A percentile compares a stretch with the other conserved stretches of the same genome.
Conservation (phyloP, 148 eudicot species). For the Camellia sinensis region DNA sequence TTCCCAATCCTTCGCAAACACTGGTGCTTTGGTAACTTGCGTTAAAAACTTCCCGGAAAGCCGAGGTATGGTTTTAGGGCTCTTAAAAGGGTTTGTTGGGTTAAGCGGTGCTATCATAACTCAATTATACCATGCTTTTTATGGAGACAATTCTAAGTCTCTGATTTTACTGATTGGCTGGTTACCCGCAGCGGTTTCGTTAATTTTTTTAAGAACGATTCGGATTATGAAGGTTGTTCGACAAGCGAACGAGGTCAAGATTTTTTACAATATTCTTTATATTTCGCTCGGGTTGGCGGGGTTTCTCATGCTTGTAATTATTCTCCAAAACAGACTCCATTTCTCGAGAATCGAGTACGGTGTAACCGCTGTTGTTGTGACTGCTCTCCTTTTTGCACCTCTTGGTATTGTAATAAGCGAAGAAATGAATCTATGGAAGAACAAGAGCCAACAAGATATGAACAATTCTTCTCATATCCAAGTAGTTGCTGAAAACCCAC, state of each 20-base stretch:
- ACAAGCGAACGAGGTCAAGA: conserved; percentile 25
- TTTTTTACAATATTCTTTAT: conserved; percentile 36
- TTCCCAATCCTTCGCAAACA: conserved; percentile 43
- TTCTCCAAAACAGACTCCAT: conserved; percentile 19
- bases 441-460: neutral
- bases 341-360: conserved; percentile 24
- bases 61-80: conserved; percentile 42
- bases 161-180: conserved; percentile 41
- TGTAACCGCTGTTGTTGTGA: conserved; percentile 29
- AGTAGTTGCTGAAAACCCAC: neutral
- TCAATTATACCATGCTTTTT: conserved; percentile 34
- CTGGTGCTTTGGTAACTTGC: conserved; percentile 42
- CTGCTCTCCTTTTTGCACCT: conserved; percentile 24
- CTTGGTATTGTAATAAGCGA: conserved; percentile 27
- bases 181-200: conserved; percentile 41
- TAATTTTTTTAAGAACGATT: conserved; percentile 33
- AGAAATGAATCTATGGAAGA: conserved; percentile 17
- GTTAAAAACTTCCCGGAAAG: conserved; percentile 49
- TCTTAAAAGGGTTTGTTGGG: conserved; percentile 50
- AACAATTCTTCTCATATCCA: neutral
- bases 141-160: conserved; percentile 36
- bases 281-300: conserved; percentile 38
- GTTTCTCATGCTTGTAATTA: conserved; percentile 40
- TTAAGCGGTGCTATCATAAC: conserved; percentile 48
- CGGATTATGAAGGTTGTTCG: conserved; percentile 24